These are phyloP conservation scores for Trichoderma orchidacearum DNA, from an alignment of 495 filamentous ascomycete species.

Conservation along the genomic window DNA sequence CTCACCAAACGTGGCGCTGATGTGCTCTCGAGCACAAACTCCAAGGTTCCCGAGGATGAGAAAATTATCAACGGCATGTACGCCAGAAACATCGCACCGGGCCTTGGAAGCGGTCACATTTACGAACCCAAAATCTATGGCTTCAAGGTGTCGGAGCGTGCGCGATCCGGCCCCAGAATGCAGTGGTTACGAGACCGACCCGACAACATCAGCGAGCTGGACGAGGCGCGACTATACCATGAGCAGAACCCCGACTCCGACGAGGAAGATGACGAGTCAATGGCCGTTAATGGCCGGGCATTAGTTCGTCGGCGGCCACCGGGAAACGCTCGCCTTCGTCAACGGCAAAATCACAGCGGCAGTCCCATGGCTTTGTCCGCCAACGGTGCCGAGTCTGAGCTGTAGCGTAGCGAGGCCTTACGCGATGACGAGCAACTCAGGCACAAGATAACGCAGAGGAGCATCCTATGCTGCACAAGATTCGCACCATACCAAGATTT, in stretches of 20 bases:
- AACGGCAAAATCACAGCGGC: constrained; percentile 24
- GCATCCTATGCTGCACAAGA: neutral
- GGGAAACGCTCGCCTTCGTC: constrained; percentile 11
- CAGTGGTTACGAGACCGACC: constrained; percentile 87
- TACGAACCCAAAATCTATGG: constrained; percentile 97
- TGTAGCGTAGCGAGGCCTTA: constrained; percentile 12
- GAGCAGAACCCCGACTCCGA: constrained; percentile 31
- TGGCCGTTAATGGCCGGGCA: constrained; percentile 24
- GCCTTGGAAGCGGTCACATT: constrained; percentile 67
- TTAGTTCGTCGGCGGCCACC: constrained; percentile 19
- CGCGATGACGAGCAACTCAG: neutral
- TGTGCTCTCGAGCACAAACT: constrained; percentile 12
- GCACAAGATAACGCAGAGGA: neutral
- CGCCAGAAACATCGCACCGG: constrained; percentile 71
- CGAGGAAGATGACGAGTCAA: constrained; percentile 28
- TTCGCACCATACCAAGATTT: neutral
- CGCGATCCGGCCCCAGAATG: constrained; percentile 83
- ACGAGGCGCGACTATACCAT: constrained; percentile 54
- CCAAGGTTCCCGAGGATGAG: constrained; percentile 22
- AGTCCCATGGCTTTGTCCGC: constrained; percentile 39
- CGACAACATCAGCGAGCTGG: constrained; percentile 60
- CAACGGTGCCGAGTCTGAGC: constrained; percentile 35
- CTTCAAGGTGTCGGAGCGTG: constrained; percentile 80
- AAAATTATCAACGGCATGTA: constrained; percentile 71
- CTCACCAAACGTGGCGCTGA: constrained; percentile 43